These are phyloP conservation scores for Ogataea dorogensis DNA, from an alignment of 805 yeast genomes.

Conservation along the genomic window DNA sequence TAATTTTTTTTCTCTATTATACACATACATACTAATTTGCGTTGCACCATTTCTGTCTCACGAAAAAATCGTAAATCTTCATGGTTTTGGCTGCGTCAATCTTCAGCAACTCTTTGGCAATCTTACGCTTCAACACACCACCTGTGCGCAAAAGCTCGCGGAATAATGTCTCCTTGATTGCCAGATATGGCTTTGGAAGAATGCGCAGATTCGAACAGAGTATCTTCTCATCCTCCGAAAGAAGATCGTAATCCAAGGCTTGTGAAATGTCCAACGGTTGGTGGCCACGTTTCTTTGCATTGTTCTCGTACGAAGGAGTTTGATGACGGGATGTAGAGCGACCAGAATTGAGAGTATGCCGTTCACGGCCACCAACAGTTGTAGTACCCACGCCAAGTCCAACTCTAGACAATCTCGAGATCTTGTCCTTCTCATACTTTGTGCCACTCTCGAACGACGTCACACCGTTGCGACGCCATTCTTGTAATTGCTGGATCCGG, in stretches of 20 bases:
- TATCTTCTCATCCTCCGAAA: conserved; percentile 85
- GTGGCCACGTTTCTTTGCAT: conserved; percentile 37
- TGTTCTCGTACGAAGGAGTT: conserved; percentile 25
- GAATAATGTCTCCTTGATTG: conserved; percentile 85
- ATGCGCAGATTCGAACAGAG: conserved; percentile 82
- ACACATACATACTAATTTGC: conserved; percentile 20
- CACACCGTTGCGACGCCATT: conserved; percentile 89
- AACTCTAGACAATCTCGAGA: conserved; percentile 48
- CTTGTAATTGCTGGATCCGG: conserved; percentile 86
- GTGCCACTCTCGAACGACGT: conserved; percentile 78
- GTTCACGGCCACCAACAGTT: conserved; percentile 37
- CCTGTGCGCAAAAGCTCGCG: conserved; percentile 84
- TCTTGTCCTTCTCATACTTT: conserved; percentile 86
- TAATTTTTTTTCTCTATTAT: conserved; percentile 8
- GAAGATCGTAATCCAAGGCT: conserved; percentile 76
- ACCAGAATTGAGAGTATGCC: conserved; percentile 33
- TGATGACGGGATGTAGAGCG: conserved; percentile 31
- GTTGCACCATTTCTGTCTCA: conserved; percentile 83
- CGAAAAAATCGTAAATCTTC: conserved; percentile 88
- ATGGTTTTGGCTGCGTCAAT: conserved; percentile 86
- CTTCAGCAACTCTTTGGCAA: conserved; percentile 79
- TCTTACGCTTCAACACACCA: conserved; percentile 77
- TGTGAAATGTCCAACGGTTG: conserved; percentile 68
- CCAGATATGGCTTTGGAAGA: conserved; percentile 89
- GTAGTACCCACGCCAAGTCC: conserved; percentile 15